Evolutionary conservation across 768 basidiomycete species (phyloP), one percentile per base, ranked within the genome.

Genomic region (Boletus rufocinnamomeus): DNA sequence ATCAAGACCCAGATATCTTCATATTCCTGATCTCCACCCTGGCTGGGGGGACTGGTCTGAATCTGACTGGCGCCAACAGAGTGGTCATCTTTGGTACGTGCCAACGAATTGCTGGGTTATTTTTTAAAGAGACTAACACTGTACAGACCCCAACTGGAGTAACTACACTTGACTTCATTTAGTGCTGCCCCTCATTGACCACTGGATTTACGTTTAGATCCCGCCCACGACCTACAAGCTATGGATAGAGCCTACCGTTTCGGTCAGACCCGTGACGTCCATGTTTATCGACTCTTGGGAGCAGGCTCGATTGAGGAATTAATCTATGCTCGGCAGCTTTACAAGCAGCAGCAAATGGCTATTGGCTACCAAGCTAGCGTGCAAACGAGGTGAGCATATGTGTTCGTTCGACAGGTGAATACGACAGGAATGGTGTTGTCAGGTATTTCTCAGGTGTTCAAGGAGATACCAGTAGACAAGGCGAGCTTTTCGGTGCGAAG

Each of bases 341-440:
- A 95, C 74, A 95, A 95, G 69, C 92, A 94, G 62, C 94, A 95
- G 68, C 90, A 93, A 67, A 93, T 93, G 90, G 84, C 85, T n/a
- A 92, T 93, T 47, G 93, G 85, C 0, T 95, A 95, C 69, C 83
- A 89, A 60, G 89, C 88, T 1, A 91, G 89, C 63, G 76, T 91
- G 10, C 92, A 94, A 66, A 93, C 92, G 0, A 81, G 91, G 87
- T 87, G 66, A 43, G 69, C 46, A 25, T 25, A n/a, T 21, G 2
- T 41, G 16, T 50, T n/a, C 23, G 21, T 2, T 25, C 40, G 41
- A 47, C 41, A 11, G 3, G 30, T 7, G 17, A 13, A 9, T 21
- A 6, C 21, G 37, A 66, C 35, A 9, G n/a, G 19, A 27, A 49
- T 41, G 40, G 13, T 49, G 27, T 32, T 35, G 27, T 34, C 50